Base-by-base conservation (phyloP, 192 early-diverging fungal genomes). In the Backusella sp. region DNA sequence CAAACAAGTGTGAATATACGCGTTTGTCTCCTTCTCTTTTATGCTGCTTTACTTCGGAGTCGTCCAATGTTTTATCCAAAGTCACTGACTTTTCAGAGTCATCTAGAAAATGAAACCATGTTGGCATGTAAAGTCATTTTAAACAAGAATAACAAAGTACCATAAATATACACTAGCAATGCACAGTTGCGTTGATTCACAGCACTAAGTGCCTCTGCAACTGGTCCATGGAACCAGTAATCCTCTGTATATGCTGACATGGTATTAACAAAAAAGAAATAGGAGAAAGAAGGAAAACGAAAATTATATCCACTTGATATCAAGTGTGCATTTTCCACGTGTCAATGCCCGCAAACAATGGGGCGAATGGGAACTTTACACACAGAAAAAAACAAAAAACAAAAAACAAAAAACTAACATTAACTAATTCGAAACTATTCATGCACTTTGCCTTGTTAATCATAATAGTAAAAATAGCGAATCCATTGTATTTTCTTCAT, bases 131-230 rank as follows among this genome's bases (percentile, higher is more conserved):
- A 49, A 59, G 21, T 15, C 12, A 14, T 21, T 56, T 56, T 28
- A 26, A 9, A 26, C 15, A 62, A 28, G 23, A 62, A 62, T 62
- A 62, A n/a, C 26, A 62, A 62, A 42, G 17, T 70, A 81, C 80
- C 80, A 67, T 74, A 53, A 34, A 77, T 62, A 62, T 73, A 81
- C 11, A 81, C 80, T 66, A 81, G 35, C 21, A 81, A 72, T 15
- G 69, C 14, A 32, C 76, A 81, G 41, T 77, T 70, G 32, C 67
- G 77, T 36, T 56, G 21, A 70, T 75, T 59, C 1, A 81, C 80
- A 56, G 52, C 30, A 2, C 46, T 1, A 21, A 81, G 68, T 17
- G 80, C 80, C 1, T 81, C 75, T 30, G 23, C 14, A 19, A 81
- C 44, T 19, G 73, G 62, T 0, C 80, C 80, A 53, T 70, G 8